Conservation (phyloP, 176 grass and related monocot genomes). For the Chloris gayana region DNA sequence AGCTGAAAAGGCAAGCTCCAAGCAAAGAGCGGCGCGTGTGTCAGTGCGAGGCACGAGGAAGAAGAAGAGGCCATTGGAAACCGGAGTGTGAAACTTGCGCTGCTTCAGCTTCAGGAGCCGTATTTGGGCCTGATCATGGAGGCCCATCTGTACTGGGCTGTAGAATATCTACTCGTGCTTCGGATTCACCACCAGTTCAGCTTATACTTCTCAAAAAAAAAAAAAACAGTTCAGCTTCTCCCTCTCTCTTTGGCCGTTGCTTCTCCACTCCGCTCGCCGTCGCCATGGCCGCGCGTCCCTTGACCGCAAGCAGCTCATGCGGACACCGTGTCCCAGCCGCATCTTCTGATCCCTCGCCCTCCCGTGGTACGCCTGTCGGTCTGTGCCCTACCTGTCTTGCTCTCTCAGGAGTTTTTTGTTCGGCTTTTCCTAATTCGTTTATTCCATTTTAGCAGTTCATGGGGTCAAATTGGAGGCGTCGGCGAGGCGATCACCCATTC, state of each 20-base stretch:
- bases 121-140: neutral
- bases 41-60: neutral
- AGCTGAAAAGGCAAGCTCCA: neutral
- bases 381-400: neutral
- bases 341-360: neutral
- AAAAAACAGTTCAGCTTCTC: neutral
- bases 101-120: no score
- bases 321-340: neutral
- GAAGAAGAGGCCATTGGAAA: neutral
- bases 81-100: neutral
- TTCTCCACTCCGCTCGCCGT: slow-evolving; percentile 12
- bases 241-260: neutral
- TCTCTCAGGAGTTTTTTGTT: neutral
- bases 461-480: neutral
- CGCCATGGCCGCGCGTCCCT: slow-evolving; percentile 39
- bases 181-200: neutral
- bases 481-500: neutral
- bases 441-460: slow-evolving; percentile 1
- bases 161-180: neutral
- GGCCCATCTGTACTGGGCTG: neutral
- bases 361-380: slow-evolving; percentile 18
- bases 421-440: neutral
- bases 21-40: neutral
- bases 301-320: neutral
- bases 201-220: no score